A percentile compares a stretch with the other conserved stretches of the same genome.
Evolutionary conservation across 768 basidiomycete genomes (phyloP).

Genomic region (Lactifluus subvellereus): DNA sequence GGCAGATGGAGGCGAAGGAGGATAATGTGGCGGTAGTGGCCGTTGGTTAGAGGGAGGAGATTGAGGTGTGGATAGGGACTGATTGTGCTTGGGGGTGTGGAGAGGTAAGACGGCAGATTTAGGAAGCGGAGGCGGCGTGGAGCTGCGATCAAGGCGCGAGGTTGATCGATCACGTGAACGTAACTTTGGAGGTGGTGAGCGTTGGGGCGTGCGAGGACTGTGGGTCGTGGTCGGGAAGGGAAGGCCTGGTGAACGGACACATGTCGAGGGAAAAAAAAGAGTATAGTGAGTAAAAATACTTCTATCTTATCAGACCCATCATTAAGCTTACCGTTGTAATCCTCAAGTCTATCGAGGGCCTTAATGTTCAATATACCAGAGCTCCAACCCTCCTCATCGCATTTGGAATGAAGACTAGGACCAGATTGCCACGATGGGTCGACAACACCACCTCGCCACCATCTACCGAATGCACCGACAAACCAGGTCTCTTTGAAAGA

Average conservation of each 20-base stretch:
- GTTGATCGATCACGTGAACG: conserved; percentile 34
- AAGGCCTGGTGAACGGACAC: conserved; percentile 11
- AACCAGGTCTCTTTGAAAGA: conserved; percentile 79
- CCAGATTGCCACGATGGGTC: conserved; percentile 70
- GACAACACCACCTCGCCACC: conserved; percentile 83
- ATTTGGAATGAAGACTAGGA: conserved; percentile 51
- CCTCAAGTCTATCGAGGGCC: conserved; percentile 61
- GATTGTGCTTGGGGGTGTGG: conserved; percentile 47
- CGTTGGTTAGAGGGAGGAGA: conserved; percentile 21
- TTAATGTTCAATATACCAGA: conserved; percentile 76
- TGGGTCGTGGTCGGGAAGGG: conserved; percentile 24
- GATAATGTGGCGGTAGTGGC: conserved; percentile 12
- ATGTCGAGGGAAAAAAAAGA: background rate
- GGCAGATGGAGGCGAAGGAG: conserved; percentile 15
- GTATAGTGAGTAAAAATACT: conserved; percentile 30
- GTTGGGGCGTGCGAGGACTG: conserved; percentile 21
- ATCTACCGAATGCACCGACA: conserved; percentile 83
- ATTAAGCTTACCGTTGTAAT: conserved; percentile 53
- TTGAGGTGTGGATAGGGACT: conserved; percentile 27
- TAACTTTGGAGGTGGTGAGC: conserved; percentile 50
- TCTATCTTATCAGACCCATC: conserved; percentile 2
- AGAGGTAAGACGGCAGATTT: conserved; percentile 76
- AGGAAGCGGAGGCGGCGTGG: conserved; percentile 78
- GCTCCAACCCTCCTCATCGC: conserved; percentile 65
- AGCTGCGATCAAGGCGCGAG: conserved; percentile 41